A percentile compares a stretch with the other conserved stretches of the same genome.
Conservation (phyloP, 495 filamentous ascomycete species). For the Talaromyces thailandensis region DNA sequence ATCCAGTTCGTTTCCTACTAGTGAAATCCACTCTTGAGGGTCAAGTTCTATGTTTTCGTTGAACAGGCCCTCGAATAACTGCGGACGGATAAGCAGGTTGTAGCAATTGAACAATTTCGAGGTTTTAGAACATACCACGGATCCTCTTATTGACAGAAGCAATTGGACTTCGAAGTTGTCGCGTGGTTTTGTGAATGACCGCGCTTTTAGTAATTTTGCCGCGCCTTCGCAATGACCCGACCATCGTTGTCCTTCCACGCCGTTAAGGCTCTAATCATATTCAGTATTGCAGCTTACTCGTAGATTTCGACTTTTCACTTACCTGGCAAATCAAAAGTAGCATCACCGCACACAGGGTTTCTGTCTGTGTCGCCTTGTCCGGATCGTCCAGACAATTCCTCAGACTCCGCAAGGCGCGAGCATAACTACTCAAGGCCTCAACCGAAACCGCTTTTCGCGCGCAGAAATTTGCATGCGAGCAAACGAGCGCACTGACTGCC, state of each 20-base stretch:
- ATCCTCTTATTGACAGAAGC: slow-evolving; percentile 27
- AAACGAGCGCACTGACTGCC: slow-evolving; percentile 26
- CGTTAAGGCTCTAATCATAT: slow-evolving; percentile 18
- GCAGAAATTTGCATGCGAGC: slow-evolving; percentile 22
- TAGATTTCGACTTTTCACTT: background rate
- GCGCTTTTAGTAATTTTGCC: slow-evolving; percentile 28
- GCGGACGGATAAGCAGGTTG: background rate
- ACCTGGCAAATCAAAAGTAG: slow-evolving; percentile 32
- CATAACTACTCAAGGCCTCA: slow-evolving; percentile 26
- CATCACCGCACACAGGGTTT: slow-evolving; percentile 37
- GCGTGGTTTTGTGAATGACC: slow-evolving; percentile 18
- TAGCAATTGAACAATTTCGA: background rate
- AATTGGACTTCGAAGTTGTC: slow-evolving; percentile 31
- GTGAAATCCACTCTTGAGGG: slow-evolving; percentile 24
- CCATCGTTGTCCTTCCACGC: slow-evolving; percentile 3
- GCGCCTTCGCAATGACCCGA: slow-evolving; percentile 35
- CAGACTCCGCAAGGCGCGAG: slow-evolving; percentile 24
- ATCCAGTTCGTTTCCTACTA: slow-evolving; percentile 24
- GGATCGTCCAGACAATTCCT: slow-evolving; percentile 29
- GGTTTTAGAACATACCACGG: slow-evolving; percentile 20
- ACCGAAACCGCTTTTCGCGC: slow-evolving; percentile 9
- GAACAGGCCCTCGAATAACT: slow-evolving; percentile 35
- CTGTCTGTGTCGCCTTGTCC: slow-evolving; percentile 21
- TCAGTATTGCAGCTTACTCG: background rate
- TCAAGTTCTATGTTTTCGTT: slow-evolving; percentile 26